These are phyloP conservation scores for Jatropha multifida DNA, from an alignment of 441 rosid species.

Conservation along the genomic window DNA sequence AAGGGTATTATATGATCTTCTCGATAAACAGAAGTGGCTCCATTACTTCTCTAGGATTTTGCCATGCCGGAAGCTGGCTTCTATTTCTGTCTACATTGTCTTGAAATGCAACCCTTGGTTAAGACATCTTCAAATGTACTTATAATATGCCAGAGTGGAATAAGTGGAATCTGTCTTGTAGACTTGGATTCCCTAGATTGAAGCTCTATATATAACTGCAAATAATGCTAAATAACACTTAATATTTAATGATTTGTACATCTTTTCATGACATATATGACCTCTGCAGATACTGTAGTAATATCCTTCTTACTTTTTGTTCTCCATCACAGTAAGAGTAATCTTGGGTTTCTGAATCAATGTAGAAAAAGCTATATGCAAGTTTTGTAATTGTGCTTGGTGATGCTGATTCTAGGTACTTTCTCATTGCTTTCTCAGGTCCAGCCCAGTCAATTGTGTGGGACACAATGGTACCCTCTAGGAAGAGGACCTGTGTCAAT, in stretches of 20 bases:
- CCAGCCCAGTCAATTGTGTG: slow-evolving; percentile 84
- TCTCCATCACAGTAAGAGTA: neutral
- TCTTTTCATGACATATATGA: neutral
- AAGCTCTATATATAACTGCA: slow-evolving; percentile 7
- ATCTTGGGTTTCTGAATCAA: neutral
- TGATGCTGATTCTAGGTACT: slow-evolving; percentile 8
- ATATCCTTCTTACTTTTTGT: neutral
- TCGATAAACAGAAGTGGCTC: slow-evolving; percentile 1
- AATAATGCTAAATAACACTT: neutral
- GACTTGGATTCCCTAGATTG: slow-evolving; percentile 5
- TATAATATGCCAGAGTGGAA: neutral
- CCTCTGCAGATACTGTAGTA: neutral
- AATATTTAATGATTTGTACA: neutral
- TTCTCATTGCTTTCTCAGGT: slow-evolving; percentile 44
- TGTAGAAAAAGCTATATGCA: slow-evolving; percentile 5
- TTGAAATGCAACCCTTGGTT: neutral
- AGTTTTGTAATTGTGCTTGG: slow-evolving; percentile 5
- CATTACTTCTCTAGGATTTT: slow-evolving; percentile 8
- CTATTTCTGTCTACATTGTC: slow-evolving; percentile 5
- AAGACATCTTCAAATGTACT: neutral
- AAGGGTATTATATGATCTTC: neutral
- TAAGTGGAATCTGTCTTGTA: neutral
- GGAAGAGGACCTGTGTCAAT: slow-evolving; percentile 85
- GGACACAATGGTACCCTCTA: slow-evolving; percentile 86
- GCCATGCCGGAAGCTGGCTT: slow-evolving; percentile 11